Base-by-base conservation (phyloP, 257 asterid species). In the Solanum pennellii region DNA sequence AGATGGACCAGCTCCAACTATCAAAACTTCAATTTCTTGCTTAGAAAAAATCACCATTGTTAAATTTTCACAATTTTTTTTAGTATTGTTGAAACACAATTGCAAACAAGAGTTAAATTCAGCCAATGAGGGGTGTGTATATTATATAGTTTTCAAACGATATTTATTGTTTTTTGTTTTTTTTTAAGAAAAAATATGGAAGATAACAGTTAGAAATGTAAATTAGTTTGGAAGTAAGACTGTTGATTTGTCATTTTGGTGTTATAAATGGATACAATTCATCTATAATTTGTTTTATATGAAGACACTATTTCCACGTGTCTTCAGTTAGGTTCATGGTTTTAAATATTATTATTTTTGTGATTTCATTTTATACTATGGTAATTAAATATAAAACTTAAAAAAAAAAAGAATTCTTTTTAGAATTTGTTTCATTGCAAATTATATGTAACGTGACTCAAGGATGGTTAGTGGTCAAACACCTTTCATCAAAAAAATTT, bases 1-100 rank as follows among this genome's bases (percentile, higher is more conserved):
- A 0, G 96, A 89, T 15, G 98, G 96, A 33, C 98, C 96, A 1
- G 94, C 95, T 6, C 98, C 96, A 2, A 93, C 88, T 9, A 93
- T 89, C 4, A 94, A 18, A 0, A 91, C 93, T 23, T 65, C 85
- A 1, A 84, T 86, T 89, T 88, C 91, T 25, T 89, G 74, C 86
- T 74, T 66, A 2, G 25, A 33, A 62, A 62, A 60, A 62, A 12
- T 83, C 15, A 21, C 68, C 85, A 80, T 80, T 29, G 31, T 9
- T 10, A 29, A 15, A 27, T 9, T 16, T 45, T 80, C 27, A 45
- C 29, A 80, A 12, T 25, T 4, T 29, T 42, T 76, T 49, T 41
- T 8, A 76, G 80, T 31, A 5, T 35, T 74, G 52, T 37, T 21
- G 20, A 21, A 41, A 41, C 11, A 75, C 14, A 7, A 76, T 12